Evolutionary conservation across 805 yeast species (phyloP).

Genomic region (Komagataella kurtzmanii): DNA sequence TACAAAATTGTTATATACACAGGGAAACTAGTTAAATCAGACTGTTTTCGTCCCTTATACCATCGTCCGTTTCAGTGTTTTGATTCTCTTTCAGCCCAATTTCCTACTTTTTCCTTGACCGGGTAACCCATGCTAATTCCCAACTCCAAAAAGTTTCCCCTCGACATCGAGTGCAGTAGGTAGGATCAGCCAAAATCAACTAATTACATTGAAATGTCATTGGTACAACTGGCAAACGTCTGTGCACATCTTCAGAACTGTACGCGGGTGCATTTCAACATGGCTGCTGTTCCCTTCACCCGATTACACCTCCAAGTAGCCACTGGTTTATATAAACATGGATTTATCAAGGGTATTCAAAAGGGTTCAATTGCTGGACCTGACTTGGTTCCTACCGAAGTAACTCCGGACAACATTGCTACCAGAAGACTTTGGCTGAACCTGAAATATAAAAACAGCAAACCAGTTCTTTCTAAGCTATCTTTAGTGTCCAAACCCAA

Average conservation of each 20-base stretch:
- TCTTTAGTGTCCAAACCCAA: slow-evolving; percentile 77
- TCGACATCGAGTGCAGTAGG: not conserved
- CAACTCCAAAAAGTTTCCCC: not conserved
- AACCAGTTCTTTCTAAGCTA: slow-evolving; percentile 63
- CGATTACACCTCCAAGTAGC: slow-evolving; percentile 76
- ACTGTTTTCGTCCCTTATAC: not conserved
- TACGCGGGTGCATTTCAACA: slow-evolving; percentile 54
- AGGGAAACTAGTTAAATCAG: not conserved
- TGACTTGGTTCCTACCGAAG: slow-evolving; percentile 58
- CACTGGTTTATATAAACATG: slow-evolving; percentile 78
- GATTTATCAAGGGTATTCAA: slow-evolving; percentile 73
- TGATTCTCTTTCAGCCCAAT: too few species aligned
- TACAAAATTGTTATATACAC: not conserved
- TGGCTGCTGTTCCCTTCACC: slow-evolving; percentile 75
- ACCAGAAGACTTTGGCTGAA: slow-evolving; percentile 87
- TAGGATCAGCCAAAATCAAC: slow-evolving; percentile 5
- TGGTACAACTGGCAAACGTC: slow-evolving; percentile 70
- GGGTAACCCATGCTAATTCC: not conserved
- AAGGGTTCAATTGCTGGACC: slow-evolving; percentile 82
- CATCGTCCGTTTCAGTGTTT: not conserved
- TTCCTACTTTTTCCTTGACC: not conserved
- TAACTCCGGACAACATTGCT: slow-evolving; percentile 77
- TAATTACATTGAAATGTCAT: slow-evolving; percentile 44
- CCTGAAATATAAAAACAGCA: slow-evolving; percentile 71
- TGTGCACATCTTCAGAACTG: slow-evolving; percentile 89